Conservation (phyloP, 306 rosid genomes). For the Lotus japonicus region DNA sequence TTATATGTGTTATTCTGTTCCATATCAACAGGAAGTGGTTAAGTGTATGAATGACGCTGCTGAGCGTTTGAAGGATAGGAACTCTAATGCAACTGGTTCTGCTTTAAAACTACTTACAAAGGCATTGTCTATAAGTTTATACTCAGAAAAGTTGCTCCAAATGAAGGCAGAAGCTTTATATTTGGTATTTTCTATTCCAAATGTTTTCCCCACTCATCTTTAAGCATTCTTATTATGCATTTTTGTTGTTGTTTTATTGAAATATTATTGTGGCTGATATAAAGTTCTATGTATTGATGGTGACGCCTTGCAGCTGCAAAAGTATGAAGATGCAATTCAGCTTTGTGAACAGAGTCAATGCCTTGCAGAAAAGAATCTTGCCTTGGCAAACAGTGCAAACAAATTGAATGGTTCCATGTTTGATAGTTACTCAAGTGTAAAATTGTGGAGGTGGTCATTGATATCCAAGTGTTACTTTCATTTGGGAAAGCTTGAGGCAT, state of each 20-base stretch:
- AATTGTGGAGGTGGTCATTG: conserved; percentile 80
- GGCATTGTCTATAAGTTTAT: conserved; percentile 62
- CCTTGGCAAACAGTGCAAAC: conserved; percentile 16
- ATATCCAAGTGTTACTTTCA: conserved; percentile 79
- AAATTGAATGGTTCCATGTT: conserved; percentile 25
- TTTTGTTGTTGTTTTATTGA: not conserved
- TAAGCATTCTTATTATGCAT: not conserved
- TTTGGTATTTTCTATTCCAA: conserved; percentile 42
- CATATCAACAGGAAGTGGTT: conserved; percentile 56
- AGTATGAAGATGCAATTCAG: conserved; percentile 67
- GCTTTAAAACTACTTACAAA: conserved; percentile 62
- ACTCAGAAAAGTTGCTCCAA: conserved; percentile 81
- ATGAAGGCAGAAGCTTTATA: conserved; percentile 85
- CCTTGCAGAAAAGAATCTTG: conserved; percentile 71
- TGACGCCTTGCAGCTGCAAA: conserved; percentile 53
- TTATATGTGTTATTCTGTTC: conserved; percentile 14
- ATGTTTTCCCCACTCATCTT: conserved; percentile 13
- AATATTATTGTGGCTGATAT: conserved; percentile 16
- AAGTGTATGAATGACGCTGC: conserved; percentile 44
- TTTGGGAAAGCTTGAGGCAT: conserved; percentile 80
- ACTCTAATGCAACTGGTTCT: conserved; percentile 51
- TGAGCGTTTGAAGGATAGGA: conserved; percentile 59
- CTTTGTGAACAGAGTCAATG: conserved; percentile 64
- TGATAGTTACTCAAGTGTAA: conserved; percentile 32
- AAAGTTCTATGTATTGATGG: conserved; percentile 22